A percentile compares a stretch with the other conserved stretches of the same genome.
Conservation (phyloP, 441 rosid genomes). For the Eutrema salsugineum region DNA sequence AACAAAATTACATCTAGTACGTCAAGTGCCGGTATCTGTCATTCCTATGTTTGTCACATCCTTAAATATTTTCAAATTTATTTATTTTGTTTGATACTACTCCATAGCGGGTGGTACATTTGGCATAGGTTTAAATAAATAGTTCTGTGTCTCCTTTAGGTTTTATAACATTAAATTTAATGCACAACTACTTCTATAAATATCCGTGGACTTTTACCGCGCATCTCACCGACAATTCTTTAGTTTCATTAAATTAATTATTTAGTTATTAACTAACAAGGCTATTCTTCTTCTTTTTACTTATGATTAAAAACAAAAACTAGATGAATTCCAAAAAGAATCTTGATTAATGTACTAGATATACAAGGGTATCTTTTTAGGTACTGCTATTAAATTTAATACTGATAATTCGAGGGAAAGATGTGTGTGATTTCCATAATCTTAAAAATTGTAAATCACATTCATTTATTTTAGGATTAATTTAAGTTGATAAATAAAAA, state of each 20-base stretch:
- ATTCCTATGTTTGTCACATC: constrained; percentile 6
- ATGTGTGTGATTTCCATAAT: background rate
- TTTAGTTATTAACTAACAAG: background rate
- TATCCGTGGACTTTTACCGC: constrained; percentile 17
- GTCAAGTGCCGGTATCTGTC: background rate
- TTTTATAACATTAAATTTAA: constrained; percentile 16
- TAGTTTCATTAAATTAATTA: background rate
- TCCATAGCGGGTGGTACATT: background rate
- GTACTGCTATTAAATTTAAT: background rate
- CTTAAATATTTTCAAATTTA: background rate
- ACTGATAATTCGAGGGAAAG: background rate
- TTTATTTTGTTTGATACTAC: background rate
- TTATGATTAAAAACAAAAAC: background rate
- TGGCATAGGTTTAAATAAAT: background rate
- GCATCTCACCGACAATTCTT: constrained; percentile 11
- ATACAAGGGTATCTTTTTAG: background rate
- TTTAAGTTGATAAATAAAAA: background rate
- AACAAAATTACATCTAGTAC: background rate
- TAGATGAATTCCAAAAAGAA: background rate
- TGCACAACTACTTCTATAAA: background rate
- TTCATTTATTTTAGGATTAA: background rate
- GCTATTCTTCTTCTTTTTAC: background rate
- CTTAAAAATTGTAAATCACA: background rate
- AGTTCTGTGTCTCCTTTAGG: background rate
- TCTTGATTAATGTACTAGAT: background rate